These are phyloP conservation scores for Populus deltoides DNA, from an alignment of 345 rosid genomes.

Conservation along the genomic window DNA sequence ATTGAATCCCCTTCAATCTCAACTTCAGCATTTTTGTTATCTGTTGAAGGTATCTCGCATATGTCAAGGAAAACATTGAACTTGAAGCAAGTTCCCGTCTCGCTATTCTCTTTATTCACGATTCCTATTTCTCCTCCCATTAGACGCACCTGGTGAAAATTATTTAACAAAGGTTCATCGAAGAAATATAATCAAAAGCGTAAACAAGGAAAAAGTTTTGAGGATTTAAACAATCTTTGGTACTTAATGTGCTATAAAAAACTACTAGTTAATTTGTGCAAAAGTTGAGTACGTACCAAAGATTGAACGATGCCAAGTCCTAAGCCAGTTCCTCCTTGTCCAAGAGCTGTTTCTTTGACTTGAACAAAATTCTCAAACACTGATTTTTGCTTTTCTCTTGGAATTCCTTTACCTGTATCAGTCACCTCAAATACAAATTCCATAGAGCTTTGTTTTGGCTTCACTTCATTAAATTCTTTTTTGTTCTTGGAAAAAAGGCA, in stretches of 20 bases:
- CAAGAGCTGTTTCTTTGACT: conserved; percentile 61
- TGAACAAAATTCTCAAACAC: conserved; percentile 83
- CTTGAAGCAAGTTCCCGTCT: conserved; percentile 74
- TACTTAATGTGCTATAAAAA: neutral
- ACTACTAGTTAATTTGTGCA: neutral
- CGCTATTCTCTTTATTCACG: conserved; percentile 49
- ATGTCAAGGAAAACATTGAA: conserved; percentile 51
- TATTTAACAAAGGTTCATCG: neutral
- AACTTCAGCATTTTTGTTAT: conserved; percentile 17
- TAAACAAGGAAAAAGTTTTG: neutral
- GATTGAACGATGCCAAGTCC: conserved; percentile 91
- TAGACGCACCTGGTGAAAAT: conserved; percentile 51
- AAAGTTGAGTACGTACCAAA: conserved; percentile 41
- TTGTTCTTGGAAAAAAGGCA: conserved; percentile 25
- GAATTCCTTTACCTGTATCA: conserved; percentile 85
- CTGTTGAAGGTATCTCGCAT: conserved; percentile 15
- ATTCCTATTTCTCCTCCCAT: conserved; percentile 86
- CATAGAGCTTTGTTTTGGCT: conserved; percentile 20
- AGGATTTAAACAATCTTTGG: neutral
- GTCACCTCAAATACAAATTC: conserved; percentile 71
- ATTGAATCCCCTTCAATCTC: conserved; percentile 27
- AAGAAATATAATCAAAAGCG: neutral
- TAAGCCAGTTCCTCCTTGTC: conserved; percentile 71
- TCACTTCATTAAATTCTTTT: conserved; percentile 22
- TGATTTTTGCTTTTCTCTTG: conserved; percentile 51